Conservation (phyloP, 2,329 filamentous ascomycete species). For the Sporothrix brasiliensis region DNA sequence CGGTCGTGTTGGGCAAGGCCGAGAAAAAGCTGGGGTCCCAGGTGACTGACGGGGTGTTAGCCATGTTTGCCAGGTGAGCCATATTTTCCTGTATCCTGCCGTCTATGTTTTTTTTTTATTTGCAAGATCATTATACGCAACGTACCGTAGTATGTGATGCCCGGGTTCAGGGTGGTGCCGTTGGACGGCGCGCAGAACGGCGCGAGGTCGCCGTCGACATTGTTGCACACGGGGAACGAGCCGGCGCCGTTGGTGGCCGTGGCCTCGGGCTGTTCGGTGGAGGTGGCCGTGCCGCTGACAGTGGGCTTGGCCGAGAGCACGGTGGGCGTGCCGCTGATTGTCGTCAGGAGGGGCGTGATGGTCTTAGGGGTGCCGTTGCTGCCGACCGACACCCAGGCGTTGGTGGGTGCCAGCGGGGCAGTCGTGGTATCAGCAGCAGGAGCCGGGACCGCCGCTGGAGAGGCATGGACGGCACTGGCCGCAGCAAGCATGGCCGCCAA, state of each 20-base stretch:
- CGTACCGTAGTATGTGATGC: constrained; percentile 57
- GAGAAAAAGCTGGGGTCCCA: constrained; percentile 60
- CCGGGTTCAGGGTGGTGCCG: constrained; percentile 50
- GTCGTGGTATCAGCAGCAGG: constrained; percentile 38
- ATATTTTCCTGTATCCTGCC: neutral
- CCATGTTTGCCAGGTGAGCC: too few relatives aligned
- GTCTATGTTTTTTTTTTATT: neutral
- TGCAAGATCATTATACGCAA: neutral
- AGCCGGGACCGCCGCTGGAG: constrained; percentile 34
- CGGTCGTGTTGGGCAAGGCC: constrained; percentile 45
- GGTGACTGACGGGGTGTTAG: constrained; percentile 49
- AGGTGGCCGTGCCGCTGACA: constrained; percentile 43
- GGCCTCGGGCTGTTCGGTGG: constrained; percentile 50
- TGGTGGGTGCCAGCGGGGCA: constrained; percentile 40
- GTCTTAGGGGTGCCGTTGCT: constrained; percentile 53
- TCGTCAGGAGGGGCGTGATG: constrained; percentile 54
- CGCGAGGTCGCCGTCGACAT: constrained; percentile 50
- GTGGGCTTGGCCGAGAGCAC: constrained; percentile 45
- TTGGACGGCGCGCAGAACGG: constrained; percentile 57
- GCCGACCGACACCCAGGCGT: constrained; percentile 57
- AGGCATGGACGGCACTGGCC: constrained; percentile 26
- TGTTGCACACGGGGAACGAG: constrained; percentile 55
- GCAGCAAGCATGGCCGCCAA: constrained; percentile 25
- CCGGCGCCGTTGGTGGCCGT: constrained; percentile 51
- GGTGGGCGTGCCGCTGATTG: constrained; percentile 51